These are phyloP conservation scores for Fraxinus quadrangulata DNA, from an alignment of 257 asterid species.

Conservation along the genomic window DNA sequence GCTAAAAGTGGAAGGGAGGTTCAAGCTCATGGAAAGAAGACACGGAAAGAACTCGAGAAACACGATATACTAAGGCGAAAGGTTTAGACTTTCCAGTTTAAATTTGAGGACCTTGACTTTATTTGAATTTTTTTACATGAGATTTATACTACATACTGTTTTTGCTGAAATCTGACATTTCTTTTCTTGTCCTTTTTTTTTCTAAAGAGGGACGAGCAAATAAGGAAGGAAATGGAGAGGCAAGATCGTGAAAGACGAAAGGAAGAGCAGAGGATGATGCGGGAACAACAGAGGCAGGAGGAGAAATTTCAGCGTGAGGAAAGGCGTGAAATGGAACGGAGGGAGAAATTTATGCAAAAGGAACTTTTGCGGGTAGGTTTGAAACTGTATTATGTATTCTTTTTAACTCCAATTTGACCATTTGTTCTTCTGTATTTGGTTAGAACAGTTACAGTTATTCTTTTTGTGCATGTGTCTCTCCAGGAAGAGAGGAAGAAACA, in stretches of 20 bases:
- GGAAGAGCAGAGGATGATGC: conserved; percentile 75
- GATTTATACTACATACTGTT: background rate
- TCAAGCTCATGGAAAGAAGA: conserved; percentile 74
- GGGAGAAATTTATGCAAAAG: conserved; percentile 88
- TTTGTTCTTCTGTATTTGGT: conserved; percentile 19
- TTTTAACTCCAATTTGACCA: background rate
- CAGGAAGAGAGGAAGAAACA: conserved; percentile 89
- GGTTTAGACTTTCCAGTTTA: conserved; percentile 43
- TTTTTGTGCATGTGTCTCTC: conserved; percentile 29
- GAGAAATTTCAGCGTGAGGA: conserved; percentile 94
- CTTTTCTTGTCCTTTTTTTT: conserved; percentile 2
- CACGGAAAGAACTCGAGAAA: conserved; percentile 80
- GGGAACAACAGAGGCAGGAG: conserved; percentile 85
- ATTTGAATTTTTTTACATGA: conserved; percentile 7
- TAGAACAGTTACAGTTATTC: conserved; percentile 1
- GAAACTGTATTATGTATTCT: conserved; percentile 3
- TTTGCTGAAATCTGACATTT: conserved; percentile 30
- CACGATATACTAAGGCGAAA: conserved; percentile 75
- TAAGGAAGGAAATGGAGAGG: conserved; percentile 89
- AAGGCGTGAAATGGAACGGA: conserved; percentile 94
- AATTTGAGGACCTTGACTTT: conserved; percentile 1
- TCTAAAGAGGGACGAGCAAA: conserved; percentile 88
- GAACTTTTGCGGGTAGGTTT: conserved; percentile 69
- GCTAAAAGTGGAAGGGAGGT: conserved; percentile 67
- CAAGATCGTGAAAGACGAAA: conserved; percentile 89